Evolutionary conservation across 176 grass and related monocot genomes (phyloP), one percentile per base, ranked within the genome.

Genomic region (Eragrostis curvula): DNA sequence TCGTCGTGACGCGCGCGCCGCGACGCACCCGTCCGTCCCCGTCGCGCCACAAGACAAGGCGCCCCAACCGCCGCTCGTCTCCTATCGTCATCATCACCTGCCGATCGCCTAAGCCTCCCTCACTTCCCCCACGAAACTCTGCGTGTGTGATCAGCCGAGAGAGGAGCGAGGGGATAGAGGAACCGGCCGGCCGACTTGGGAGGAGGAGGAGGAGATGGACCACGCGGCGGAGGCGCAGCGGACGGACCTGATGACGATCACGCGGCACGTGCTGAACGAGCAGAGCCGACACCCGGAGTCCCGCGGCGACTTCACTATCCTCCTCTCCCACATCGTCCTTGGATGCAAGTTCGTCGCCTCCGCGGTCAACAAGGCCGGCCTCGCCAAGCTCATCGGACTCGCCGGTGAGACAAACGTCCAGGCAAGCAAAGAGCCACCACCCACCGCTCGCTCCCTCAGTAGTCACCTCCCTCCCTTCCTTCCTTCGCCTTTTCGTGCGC

Each of bases 191-290:
- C 32, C 32, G 32, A 4, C 32, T 36, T 36, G 2, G 32, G 32
- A 36, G 2, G 2, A 2, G 32, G 32, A 36, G 32, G 4, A n/a
- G n/a, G 15, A 23, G 51, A 99, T 99, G 96, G 93, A 98, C 87
- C 93, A 98, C 84, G 90, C 71, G 66, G 96, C 90, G 71, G 96
- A 98, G 18, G 92, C 96, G 36, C 80, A 88, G 44, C 86, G 86
- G 74, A 98, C 96, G 70, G 96, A 98, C 81, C 84, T 98, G 88
- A 98, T 98, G 96, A 98, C 96, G 18, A 92, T 98, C 82, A 98
- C 96, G 66, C 86, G 96, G 81, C 79, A 98, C 82, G 96, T 89
- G 84, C 86, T 98, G 13, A 98, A 95, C 88, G 96, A 98, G 92
- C 96, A 98, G 84, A 71, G 88, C 67, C 85, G 86, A 61, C 71